Percentiles rank a stretch among this genome's conserved stretches.
Evolutionary conservation across 1,139 yeast species (phyloP).

Genomic region (Wickerhamomyces sp.): DNA sequence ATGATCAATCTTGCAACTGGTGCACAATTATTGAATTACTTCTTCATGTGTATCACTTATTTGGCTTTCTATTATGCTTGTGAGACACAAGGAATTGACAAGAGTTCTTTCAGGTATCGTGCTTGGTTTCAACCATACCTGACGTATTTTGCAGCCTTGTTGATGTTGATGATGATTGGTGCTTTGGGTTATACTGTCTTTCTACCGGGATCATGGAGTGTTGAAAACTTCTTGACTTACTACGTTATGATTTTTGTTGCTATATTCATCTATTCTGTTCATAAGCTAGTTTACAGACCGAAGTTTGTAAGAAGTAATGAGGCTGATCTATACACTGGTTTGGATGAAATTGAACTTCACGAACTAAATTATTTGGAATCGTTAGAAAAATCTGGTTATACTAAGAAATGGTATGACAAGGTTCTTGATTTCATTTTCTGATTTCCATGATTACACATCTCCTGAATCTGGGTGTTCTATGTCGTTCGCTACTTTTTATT

Average conservation of each 20-base stretch:
- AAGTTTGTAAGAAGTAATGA: constrained; percentile 43
- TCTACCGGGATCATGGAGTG: constrained; percentile 53
- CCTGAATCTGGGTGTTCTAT: too few relatives aligned
- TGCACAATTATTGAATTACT: constrained; percentile 42
- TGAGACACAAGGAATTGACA: constrained; percentile 34
- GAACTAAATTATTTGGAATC: constrained; percentile 30
- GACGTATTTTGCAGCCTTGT: neutral
- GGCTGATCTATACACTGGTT: constrained; percentile 49
- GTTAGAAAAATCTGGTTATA: constrained; percentile 13
- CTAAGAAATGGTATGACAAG: neutral
- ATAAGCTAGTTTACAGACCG: constrained; percentile 50
- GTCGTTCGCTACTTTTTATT: too few relatives aligned
- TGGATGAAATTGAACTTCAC: constrained; percentile 52
- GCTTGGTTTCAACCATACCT: constrained; percentile 3
- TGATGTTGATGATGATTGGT: constrained; percentile 41
- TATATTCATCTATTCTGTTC: constrained; percentile 46
- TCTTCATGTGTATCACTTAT: constrained; percentile 43
- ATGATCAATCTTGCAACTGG: constrained; percentile 48
- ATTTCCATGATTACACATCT: neutral
- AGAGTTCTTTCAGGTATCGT: constrained; percentile 35
- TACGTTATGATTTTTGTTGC: constrained; percentile 55
- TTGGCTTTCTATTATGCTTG: constrained; percentile 41
- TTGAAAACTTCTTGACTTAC: constrained; percentile 30
- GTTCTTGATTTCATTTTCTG: neutral
- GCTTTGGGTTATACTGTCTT: constrained; percentile 62